Conservation (phyloP, 148 eudicot species). For the Cornus kousa region DNA sequence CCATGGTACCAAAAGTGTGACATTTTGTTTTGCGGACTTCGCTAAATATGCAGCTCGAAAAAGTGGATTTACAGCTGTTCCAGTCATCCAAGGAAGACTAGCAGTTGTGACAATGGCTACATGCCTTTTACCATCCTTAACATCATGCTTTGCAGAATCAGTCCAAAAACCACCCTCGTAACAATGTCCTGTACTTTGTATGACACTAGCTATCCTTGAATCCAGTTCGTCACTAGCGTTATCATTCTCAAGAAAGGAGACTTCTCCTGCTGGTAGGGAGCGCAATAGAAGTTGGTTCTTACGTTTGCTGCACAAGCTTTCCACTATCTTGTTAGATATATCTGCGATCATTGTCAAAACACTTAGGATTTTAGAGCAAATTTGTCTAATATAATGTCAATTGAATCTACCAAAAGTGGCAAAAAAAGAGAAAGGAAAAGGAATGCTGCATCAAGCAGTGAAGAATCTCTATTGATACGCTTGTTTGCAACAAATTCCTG, state of each 20-base stretch:
- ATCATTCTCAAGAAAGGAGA: conserved; percentile 61
- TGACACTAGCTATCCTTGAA: conserved; percentile 87
- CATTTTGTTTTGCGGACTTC: conserved; percentile 80
- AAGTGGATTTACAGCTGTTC: conserved; percentile 95
- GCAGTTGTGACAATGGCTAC: conserved; percentile 98
- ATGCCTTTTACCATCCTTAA: conserved; percentile 62
- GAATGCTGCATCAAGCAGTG: too few relatives aligned
- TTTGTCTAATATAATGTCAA: neutral
- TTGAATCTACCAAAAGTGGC: too few relatives aligned
- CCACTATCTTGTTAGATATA: conserved; percentile 88
- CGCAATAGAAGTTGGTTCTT: conserved; percentile 59
- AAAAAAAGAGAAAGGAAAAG: too few relatives aligned
- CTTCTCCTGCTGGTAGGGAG: conserved; percentile 64
- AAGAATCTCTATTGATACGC: too few relatives aligned
- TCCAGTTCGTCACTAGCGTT: conserved; percentile 74
- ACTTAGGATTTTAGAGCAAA: too few relatives aligned
- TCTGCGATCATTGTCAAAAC: conserved; percentile 37
- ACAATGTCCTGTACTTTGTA: conserved; percentile 93
- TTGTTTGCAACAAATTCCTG: too few relatives aligned
- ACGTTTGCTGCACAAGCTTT: conserved; percentile 75
- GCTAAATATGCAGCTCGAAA: conserved; percentile 96
- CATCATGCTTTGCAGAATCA: conserved; percentile 42
- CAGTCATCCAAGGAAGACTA: conserved; percentile 99
- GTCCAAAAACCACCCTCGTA: conserved; percentile 92
- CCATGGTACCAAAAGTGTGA: conserved; percentile 96